A percentile compares a stretch with the other conserved stretches of the same genome.
Evolutionary conservation across 257 asterid species (phyloP).

Genomic region (Lycium ferocissimum): DNA sequence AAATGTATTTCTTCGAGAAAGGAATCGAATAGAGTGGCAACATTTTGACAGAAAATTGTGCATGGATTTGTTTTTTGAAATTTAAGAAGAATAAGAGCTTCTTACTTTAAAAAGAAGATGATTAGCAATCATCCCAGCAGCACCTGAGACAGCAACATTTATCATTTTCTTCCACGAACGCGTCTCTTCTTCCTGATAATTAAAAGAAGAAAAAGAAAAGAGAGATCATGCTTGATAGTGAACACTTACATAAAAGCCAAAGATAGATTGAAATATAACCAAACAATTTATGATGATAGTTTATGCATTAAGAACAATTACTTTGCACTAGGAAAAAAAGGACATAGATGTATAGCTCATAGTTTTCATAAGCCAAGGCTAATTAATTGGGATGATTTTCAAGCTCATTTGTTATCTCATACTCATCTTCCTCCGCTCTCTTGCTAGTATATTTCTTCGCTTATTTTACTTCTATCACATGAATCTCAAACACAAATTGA

Average conservation of each 20-base stretch:
- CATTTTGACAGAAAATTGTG: not conserved
- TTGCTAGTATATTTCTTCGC: too few relatives aligned
- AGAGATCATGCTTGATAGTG: not conserved
- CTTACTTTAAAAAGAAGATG: conserved; percentile 96
- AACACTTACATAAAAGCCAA: not conserved
- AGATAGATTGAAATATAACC: not conserved
- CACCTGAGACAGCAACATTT: conserved; percentile 89
- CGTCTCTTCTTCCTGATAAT: conserved; percentile 86
- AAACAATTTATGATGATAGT: not conserved
- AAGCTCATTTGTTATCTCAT: too few relatives aligned
- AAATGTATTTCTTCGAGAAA: too few relatives aligned
- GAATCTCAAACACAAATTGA: not conserved
- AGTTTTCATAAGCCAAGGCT: too few relatives aligned
- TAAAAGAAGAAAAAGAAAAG: not conserved
- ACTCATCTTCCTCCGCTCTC: too few relatives aligned
- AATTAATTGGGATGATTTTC: too few relatives aligned
- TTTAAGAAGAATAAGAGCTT: not conserved
- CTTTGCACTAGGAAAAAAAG: too few relatives aligned
- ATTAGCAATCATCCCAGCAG: conserved; percentile 98
- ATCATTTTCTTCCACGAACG: conserved; percentile 90
- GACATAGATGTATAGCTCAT: too few relatives aligned
- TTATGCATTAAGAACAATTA: not conserved
- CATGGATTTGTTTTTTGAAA: not conserved
- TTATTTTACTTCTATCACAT: not conserved
- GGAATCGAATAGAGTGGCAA: too few relatives aligned